Percentiles rank a stretch among this genome's conserved stretches.
Evolutionary conservation across 371 early-diverging fungal species (phyloP).

Genomic region (Mortierella sp.): DNA sequence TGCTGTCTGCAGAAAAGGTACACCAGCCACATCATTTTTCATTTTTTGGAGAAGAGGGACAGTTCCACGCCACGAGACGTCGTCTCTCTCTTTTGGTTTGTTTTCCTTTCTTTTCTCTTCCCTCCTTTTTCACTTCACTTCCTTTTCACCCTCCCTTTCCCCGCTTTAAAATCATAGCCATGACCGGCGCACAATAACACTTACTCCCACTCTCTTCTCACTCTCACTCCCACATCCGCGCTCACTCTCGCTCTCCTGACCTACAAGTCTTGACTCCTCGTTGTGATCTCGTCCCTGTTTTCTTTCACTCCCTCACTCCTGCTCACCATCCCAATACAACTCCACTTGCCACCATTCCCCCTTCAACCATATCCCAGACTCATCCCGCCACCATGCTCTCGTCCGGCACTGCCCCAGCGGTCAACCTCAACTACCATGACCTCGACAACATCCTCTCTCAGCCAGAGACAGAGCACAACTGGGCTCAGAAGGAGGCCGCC

Average conservation of each 20-base stretch:
- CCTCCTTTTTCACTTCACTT: background rate
- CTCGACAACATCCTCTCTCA: constrained; percentile 49
- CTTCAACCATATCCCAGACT: background rate
- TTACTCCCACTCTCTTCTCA: background rate
- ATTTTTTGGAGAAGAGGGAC: too few relatives aligned
- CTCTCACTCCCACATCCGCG: background rate
- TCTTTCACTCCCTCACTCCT: background rate
- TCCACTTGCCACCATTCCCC: background rate
- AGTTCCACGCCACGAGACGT: background rate
- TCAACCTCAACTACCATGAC: constrained; percentile 50
- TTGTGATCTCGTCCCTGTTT: background rate
- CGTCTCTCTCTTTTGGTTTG: background rate
- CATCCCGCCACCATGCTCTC: constrained; percentile 28
- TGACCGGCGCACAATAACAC: constrained; percentile 6
- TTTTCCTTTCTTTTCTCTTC: constrained; percentile 7
- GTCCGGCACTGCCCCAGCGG: constrained; percentile 10
- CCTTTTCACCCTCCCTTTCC: background rate
- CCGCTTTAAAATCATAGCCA: background rate
- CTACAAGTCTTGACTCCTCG: background rate
- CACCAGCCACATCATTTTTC: constrained; percentile 11
- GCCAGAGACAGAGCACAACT: constrained; percentile 57
- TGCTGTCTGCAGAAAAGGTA: too few relatives aligned
- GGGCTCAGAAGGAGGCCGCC: constrained; percentile 52
- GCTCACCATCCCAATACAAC: background rate
- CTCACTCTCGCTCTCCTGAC: background rate